Conservation (phyloP, 148 eudicot species). For the Rhododendron williamsianum region DNA sequence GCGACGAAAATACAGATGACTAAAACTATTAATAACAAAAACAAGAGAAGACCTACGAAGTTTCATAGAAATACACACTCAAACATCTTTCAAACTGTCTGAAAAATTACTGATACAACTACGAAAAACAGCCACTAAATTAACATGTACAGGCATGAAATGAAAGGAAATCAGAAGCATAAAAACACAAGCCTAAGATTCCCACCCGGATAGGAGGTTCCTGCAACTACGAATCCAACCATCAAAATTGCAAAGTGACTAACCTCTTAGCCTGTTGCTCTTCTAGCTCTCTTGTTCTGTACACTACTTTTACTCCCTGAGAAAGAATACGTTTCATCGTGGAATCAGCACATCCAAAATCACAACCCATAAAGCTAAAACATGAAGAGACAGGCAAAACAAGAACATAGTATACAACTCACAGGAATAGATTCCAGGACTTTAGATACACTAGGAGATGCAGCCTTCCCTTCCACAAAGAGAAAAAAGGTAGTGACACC, state of each 20-base stretch:
- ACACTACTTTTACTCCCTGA: slow-evolving; percentile 82
- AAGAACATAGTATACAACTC: slow-evolving; percentile 23
- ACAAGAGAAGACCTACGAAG: background rate
- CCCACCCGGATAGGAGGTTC: background rate
- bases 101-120: background rate
- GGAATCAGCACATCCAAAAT: background rate
- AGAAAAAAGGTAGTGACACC: slow-evolving; percentile 78
- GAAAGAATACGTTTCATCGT: background rate
- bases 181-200: background rate
- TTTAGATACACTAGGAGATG: slow-evolving; percentile 67
- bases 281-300: slow-evolving; percentile 82
- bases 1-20: background rate
- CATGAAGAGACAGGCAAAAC: background rate
- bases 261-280: slow-evolving; percentile 88
- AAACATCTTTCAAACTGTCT: background rate
- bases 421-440: slow-evolving; percentile 87
- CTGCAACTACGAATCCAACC: background rate
- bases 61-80: background rate
- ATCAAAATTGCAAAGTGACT: slow-evolving; percentile 5
- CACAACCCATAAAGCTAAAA: background rate
- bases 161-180: background rate
- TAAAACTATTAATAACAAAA: background rate
- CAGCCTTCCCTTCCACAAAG: slow-evolving; percentile 93
- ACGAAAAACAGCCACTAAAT: background rate
- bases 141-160: background rate